Evolutionary conservation across 2,329 filamentous ascomycete species (phyloP).

Genomic region (Aspergillus sp.): DNA sequence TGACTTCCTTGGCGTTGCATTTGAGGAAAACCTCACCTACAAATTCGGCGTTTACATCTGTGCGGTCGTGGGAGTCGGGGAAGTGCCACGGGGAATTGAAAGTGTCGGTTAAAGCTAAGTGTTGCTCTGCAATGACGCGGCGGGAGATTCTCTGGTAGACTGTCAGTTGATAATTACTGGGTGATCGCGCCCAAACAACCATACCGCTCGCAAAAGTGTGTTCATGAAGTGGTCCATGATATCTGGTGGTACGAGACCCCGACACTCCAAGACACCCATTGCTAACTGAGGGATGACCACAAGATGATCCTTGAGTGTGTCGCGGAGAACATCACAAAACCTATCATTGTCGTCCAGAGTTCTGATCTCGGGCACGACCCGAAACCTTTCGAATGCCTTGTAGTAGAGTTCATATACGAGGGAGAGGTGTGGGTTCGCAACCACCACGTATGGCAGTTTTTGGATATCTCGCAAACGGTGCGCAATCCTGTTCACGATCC

Average conservation of each 20-base stretch:
- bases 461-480: conserved; percentile 97
- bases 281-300: conserved; percentile 90
- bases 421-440: conserved; percentile 90
- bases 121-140: conserved; percentile 94
- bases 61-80: conserved; percentile 65
- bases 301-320: conserved; percentile 80
- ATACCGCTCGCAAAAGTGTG: conserved; percentile 79
- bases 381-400: conserved; percentile 87
- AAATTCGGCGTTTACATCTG: conserved; percentile 67
- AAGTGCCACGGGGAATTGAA: conserved; percentile 90
- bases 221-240: conserved; percentile 95
- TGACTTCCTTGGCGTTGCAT: conserved; percentile 84
- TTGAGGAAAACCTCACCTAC: conserved; percentile 94
- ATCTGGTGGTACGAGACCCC: conserved; percentile 71
- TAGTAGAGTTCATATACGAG: conserved; percentile 97
- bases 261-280: conserved; percentile 90
- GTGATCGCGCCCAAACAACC: conserved; percentile 20
- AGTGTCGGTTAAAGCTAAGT: conserved; percentile 89
- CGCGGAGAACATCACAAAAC: conserved; percentile 74
- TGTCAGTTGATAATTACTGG: not conserved
- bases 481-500: conserved; percentile 58
- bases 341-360: conserved; percentile 83
- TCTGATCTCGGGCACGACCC: conserved; percentile 77
- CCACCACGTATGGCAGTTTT: conserved; percentile 88
- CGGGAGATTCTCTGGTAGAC: conserved; percentile 74